Evolutionary conservation across 2,329 filamentous ascomycete genomes (phyloP), one percentile per base, ranked within the genome.

Genomic region (Zymoseptoria brevis): DNA sequence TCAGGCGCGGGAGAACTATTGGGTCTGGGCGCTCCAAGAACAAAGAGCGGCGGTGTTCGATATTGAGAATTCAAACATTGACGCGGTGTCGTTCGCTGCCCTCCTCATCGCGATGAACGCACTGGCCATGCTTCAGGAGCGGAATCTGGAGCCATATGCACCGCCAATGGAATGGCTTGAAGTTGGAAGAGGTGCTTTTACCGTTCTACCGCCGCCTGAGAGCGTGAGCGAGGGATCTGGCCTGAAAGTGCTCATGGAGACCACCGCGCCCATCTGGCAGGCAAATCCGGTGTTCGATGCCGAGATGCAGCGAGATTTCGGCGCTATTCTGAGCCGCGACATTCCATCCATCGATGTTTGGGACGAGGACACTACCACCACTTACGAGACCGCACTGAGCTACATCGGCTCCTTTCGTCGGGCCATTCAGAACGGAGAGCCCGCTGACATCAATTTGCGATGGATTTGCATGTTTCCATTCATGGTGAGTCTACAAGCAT

Each of bases 111-210:
- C 66, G 24, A 64, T 71, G 54, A 68, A 67, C 29, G 64, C 71
- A 4, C 66, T 72, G 24, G 66, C 65, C 3, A 66, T 67, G 53
- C 61, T 72, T 1, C 67, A 69, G 48, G 68, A 72, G 48, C 67
- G 71, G 1, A 56, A 35, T 26, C 48, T 68, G 13, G 60, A 63
- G 16, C 67, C 64, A 9, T 73, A 73, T 57, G 59, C 60, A 1
- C 70, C 69, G 9, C 71, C 71, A 2, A 63, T 69, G 8, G 66
- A 72, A 45, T 72, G 70, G 71, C 57, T 73, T 9, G 66, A 67
- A n/a, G 64, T 72, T 53, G 67, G 68, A 4, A 60, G 63, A 52
- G 68, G 69, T 9, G 63, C 66, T 19, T 66, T 62, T 19, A 66
- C 66, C 4, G 65, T 73, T 30, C 65, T 70, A 51, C 63, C 63